phyloP scores from a whole-genome alignment of 2,329 filamentous ascomycete genomes.

The Sporothrix brasiliensis region DNA sequence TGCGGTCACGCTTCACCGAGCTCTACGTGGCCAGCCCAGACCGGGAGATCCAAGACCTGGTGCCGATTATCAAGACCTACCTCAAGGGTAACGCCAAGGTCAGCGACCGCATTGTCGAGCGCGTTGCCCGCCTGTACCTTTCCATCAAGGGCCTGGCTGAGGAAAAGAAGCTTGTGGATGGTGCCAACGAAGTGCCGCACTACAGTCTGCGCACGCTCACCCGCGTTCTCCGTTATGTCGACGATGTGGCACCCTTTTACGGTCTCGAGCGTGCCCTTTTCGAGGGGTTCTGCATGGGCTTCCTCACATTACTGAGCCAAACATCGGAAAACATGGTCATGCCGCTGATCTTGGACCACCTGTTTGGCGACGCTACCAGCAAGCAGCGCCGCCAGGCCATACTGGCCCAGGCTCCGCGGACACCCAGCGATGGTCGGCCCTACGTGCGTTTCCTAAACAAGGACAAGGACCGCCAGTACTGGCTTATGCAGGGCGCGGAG shows the following conservation, averaged over 20 bases:
- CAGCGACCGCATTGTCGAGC: conserved; percentile 72
- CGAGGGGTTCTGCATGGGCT: conserved; percentile 98
- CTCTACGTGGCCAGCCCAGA: conserved; percentile 93
- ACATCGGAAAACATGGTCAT: conserved; percentile 78
- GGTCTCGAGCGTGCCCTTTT: conserved; percentile 83
- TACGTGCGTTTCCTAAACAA: conserved; percentile 79
- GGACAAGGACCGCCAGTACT: conserved; percentile 73
- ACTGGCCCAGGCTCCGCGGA: conserved; percentile 74
- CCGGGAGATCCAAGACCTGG: conserved; percentile 78
- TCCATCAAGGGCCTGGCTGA: conserved; percentile 81
- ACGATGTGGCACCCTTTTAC: conserved; percentile 80
- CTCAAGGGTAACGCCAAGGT: conserved; percentile 71
- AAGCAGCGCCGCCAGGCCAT: conserved; percentile 68
- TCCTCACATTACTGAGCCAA: conserved; percentile 82
- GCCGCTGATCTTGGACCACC: conserved; percentile 77
- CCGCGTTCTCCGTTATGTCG: conserved; percentile 83
- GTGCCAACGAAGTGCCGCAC: conserved; percentile 92
- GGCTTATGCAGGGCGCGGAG: conserved; percentile 77
- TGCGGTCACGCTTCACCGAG: conserved; percentile 92
- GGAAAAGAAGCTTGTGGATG: conserved; percentile 85
- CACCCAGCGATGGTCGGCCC: conserved; percentile 72
- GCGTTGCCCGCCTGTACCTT: conserved; percentile 85
- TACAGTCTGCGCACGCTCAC: conserved; percentile 96
- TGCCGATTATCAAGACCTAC: conserved; percentile 87
- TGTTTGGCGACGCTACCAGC: conserved; percentile 62